These are phyloP conservation scores for Colletotrichum salicis DNA, from an alignment of 2,329 filamentous ascomycete species.

Conservation along the genomic window DNA sequence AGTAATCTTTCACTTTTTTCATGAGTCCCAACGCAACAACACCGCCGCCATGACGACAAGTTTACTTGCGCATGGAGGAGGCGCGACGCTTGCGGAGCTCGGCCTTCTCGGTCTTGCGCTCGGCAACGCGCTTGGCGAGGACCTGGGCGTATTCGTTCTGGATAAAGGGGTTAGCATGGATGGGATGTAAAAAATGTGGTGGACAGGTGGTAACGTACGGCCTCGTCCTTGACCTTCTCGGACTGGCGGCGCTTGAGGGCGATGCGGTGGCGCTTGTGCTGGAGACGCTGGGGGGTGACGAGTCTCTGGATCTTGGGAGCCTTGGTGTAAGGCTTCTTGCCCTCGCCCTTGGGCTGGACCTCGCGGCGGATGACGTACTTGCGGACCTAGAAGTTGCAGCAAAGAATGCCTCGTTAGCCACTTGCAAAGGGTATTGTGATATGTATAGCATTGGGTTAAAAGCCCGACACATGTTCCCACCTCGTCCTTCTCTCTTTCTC, in stretches of 20 bases:
- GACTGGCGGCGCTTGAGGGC: conserved; percentile 98
- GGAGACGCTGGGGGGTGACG: conserved; percentile 98
- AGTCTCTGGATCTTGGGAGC: conserved; percentile 99
- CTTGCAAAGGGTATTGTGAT: conserved; percentile 35
- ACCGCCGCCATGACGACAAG: conserved; percentile 35
- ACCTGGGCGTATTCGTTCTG: conserved; percentile 97
- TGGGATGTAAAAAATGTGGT: neutral
- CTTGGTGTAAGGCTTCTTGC: conserved; percentile 99
- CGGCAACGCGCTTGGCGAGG: conserved; percentile 95
- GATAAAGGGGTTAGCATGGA: conserved; percentile 47
- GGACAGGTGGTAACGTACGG: conserved; percentile 71
- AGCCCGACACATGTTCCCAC: conserved; percentile 24
- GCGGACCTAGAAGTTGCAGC: conserved; percentile 75
- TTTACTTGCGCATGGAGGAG: conserved; percentile 93
- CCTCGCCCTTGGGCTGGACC: conserved; percentile 96
- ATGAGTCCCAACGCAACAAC: conserved; percentile 41
- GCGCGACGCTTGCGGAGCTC: conserved; percentile 97
- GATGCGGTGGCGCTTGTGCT: conserved; percentile 99
- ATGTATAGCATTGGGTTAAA: conserved; percentile 13
- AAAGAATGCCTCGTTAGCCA: conserved; percentile 45
- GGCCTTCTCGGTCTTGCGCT: conserved; percentile 93
- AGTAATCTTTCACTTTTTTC: conserved; percentile 39
- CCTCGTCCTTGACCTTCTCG: conserved; percentile 98
- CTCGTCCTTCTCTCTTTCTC: conserved; percentile 1
- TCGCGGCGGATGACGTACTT: conserved; percentile 99